Percentiles rank a stretch among this genome's conserved stretches.
phyloP scores from a whole-genome alignment of 495 filamentous ascomycete species.

The Terfezia claveryi region DNA sequence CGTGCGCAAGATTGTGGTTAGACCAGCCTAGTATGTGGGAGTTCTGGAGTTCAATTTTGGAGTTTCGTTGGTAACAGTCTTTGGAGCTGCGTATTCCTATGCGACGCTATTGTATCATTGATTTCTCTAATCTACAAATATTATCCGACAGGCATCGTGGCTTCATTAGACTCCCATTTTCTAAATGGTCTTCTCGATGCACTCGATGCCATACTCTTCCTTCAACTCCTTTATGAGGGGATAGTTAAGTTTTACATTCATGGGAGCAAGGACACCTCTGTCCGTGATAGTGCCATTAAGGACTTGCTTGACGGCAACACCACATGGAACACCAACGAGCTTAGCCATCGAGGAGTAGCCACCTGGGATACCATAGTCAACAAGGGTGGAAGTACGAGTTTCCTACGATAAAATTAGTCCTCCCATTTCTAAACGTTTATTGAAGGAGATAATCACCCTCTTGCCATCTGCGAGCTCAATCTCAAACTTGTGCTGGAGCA shows the following conservation, averaged over 20 bases:
- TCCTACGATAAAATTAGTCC: conserved; percentile 29
- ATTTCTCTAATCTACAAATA: no score
- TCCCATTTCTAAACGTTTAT: not conserved
- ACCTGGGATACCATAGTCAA: conserved; percentile 60
- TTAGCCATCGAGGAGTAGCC: conserved; percentile 85
- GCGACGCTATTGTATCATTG: no score
- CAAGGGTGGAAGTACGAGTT: conserved; percentile 57
- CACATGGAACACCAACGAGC: conserved; percentile 46
- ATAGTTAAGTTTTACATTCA: conserved; percentile 46
- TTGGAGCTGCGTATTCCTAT: not conserved
- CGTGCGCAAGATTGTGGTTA: no score
- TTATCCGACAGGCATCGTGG: no score
- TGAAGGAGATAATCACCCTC: conserved; percentile 9
- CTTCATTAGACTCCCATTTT: not conserved
- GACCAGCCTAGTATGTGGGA: no score
- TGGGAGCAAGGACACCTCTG: conserved; percentile 64
- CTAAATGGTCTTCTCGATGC: conserved; percentile 25
- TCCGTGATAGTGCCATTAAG: conserved; percentile 58
- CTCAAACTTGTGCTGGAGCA: conserved; percentile 86
- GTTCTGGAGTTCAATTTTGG: no score
- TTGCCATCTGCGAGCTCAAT: conserved; percentile 61
- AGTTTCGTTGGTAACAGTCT: no score
- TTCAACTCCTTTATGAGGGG: conserved; percentile 51
- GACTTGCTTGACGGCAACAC: conserved; percentile 54
- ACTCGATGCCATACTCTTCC: conserved; percentile 35